Base-by-base conservation (phyloP, 2,329 filamentous ascomycete genomes). In the Aspergillus eucalypticola region DNA sequence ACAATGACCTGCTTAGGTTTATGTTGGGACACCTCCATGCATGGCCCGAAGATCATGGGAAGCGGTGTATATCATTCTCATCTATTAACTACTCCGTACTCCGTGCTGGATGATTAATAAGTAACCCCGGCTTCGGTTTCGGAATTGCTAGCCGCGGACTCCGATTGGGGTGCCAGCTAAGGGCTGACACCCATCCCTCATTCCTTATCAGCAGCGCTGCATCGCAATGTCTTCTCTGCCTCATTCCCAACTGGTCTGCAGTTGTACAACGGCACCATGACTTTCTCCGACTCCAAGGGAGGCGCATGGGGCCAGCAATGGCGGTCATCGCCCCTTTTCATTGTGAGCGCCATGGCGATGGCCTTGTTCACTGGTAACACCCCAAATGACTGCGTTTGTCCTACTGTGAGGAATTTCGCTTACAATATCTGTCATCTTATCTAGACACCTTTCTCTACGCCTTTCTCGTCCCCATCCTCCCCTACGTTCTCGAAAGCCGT, bases 401-500 rank as follows among this genome's bases (percentile, higher is more conserved):
- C 56, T 10, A 29, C 13, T 21, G 25, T 13, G 23, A n/a, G 15
- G 23, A 11, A 10, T 44, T 15, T 8, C 11, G 11, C 41, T 29
- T 21, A 46, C 38, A 13, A 17, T 39, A n/a, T 44, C 35, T 23
- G 29, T 27, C 10, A 5, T 7, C n/a, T 23, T 15, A 8, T 35
- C 19, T 38, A 73, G 71, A 73, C 46, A 64, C 64, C 11, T 73
- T 72, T 19, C 64, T 73, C 1, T 72, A 70, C 53, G 64, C 64
- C 10, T 73, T 73, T 32, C 57, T 74, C n/a, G 67, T 74, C 1
- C 71, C 72, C 2, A 69, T 74, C 41, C 66, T 75, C 5, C 69
- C 69, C 3, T 69, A 68, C 17, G 62, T 73, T 8, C 54, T 73
- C 3, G 66, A 72, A 58, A 60, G 60, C 35, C 70, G 71, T n/a